These are phyloP conservation scores for Gracilaria domingensis DNA, from an alignment of 23 red algal genomes.

Conservation along the genomic window DNA sequence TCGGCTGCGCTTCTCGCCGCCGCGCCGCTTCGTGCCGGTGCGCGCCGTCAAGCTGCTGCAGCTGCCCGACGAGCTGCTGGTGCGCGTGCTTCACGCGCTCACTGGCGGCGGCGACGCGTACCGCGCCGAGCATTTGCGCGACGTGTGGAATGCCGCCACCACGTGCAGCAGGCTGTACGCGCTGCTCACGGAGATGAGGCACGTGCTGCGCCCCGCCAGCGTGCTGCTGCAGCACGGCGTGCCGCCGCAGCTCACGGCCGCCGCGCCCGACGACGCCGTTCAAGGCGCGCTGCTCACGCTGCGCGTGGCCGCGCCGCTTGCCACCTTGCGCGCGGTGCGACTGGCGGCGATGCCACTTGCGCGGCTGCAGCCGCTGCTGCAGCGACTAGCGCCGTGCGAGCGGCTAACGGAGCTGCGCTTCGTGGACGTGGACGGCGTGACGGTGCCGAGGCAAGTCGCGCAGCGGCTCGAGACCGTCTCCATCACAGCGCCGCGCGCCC, in stretches of 20 bases:
- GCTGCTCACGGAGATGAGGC: neutral
- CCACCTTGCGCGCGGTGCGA: too few relatives aligned
- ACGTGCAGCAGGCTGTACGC: slow-evolving; percentile 1
- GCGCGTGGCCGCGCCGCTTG: neutral
- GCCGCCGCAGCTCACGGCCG: neutral
- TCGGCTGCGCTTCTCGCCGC: slow-evolving; percentile 11
- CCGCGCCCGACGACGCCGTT: neutral
- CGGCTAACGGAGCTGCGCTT: too few relatives aligned
- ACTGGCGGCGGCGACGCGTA: neutral
- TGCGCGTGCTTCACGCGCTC: slow-evolving; percentile 24
- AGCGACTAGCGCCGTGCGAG: too few relatives aligned
- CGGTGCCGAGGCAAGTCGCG: too few relatives aligned
- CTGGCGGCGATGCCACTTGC: too few relatives aligned
- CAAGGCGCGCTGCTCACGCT: slow-evolving; percentile 3
- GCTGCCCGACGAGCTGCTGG: slow-evolving; percentile 4
- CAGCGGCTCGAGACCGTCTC: too few relatives aligned
- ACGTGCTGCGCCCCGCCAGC: neutral
- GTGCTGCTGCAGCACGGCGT: neutral
- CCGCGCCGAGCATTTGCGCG: neutral
- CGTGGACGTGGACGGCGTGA: too few relatives aligned
- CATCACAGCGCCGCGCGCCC: too few relatives aligned
- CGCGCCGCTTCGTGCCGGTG: slow-evolving; percentile 15
- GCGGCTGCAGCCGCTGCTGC: too few relatives aligned
- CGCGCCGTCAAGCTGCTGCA: neutral
- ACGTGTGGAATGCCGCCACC: slow-evolving; percentile 1